Conservation (phyloP, 768 basidiomycete species). For the Paxillus involutus region DNA sequence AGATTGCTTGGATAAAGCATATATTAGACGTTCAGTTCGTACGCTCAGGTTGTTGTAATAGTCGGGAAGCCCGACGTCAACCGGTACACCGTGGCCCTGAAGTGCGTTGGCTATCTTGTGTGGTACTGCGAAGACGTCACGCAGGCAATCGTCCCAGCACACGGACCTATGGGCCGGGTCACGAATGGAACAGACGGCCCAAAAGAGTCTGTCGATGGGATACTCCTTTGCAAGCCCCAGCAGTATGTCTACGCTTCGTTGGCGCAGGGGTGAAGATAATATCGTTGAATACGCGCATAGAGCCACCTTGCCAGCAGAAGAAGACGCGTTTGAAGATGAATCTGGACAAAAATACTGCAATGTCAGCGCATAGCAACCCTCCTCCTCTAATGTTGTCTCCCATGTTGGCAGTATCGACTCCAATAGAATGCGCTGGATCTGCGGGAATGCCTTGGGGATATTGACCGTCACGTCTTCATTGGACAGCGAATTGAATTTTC, state of each 20-base stretch:
- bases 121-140: slow-evolving; percentile 64
- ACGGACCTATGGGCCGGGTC: slow-evolving; percentile 30
- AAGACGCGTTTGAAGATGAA: slow-evolving; percentile 49
- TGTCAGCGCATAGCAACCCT: slow-evolving; percentile 43
- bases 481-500: slow-evolving; percentile 40
- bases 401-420: slow-evolving; percentile 69
- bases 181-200: slow-evolving; percentile 42
- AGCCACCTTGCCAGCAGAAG: slow-evolving; percentile 52
- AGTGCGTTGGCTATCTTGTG: slow-evolving; percentile 76
- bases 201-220: slow-evolving; percentile 66
- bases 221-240: slow-evolving; percentile 58
- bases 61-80: slow-evolving; percentile 49
- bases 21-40: slow-evolving; percentile 53
- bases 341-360: slow-evolving; percentile 79
- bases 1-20: slow-evolving; percentile 37
- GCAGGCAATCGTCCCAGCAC: slow-evolving; percentile 78
- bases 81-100: slow-evolving; percentile 44
- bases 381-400: slow-evolving; percentile 53
- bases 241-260: slow-evolving; percentile 53
- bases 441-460: slow-evolving; percentile 39
- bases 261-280: slow-evolving; percentile 46
- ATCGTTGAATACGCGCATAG: slow-evolving; percentile 66
- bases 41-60: slow-evolving; percentile 57
- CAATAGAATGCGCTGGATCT: slow-evolving; percentile 65
- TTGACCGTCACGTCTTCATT: slow-evolving; percentile 16